These are phyloP conservation scores for Metschnikowia cerradonensis DNA, from an alignment of 805 yeast species.

Conservation along the genomic window DNA sequence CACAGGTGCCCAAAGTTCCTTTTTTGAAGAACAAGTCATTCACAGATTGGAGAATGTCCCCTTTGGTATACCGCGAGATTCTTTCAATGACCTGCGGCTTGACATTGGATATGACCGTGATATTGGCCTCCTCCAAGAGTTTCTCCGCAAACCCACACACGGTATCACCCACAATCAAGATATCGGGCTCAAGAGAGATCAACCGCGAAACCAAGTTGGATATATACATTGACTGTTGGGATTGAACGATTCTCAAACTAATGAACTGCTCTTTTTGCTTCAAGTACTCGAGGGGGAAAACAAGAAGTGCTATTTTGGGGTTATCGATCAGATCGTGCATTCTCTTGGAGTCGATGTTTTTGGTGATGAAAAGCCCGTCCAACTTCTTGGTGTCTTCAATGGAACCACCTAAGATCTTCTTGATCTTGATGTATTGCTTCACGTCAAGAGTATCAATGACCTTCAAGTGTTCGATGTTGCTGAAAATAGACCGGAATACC, in stretches of 20 bases:
- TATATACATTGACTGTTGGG: slow-evolving; percentile 84
- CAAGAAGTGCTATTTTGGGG: slow-evolving; percentile 77
- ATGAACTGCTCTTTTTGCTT: slow-evolving; percentile 74
- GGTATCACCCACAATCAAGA: slow-evolving; percentile 72
- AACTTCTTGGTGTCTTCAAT: slow-evolving; percentile 57
- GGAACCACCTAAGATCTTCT: slow-evolving; percentile 74
- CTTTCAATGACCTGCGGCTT: slow-evolving; percentile 80
- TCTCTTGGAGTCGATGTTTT: slow-evolving; percentile 68
- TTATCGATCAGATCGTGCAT: slow-evolving; percentile 64
- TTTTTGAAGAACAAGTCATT: slow-evolving; percentile 72
- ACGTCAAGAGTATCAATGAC: slow-evolving; percentile 77
- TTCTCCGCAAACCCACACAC: slow-evolving; percentile 80
- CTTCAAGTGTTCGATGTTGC: slow-evolving; percentile 54
- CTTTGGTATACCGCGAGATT: slow-evolving; percentile 71
- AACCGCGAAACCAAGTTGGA: slow-evolving; percentile 78
- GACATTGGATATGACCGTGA: slow-evolving; percentile 76
- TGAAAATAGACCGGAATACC: slow-evolving; percentile 48
- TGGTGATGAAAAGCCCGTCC: slow-evolving; percentile 82
- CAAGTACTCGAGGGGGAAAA: slow-evolving; percentile 86
- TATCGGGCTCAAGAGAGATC: slow-evolving; percentile 68
- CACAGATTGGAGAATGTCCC: slow-evolving; percentile 81
- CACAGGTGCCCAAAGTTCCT: slow-evolving; percentile 67
- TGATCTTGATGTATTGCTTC: slow-evolving; percentile 83
- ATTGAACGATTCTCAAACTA: slow-evolving; percentile 75
- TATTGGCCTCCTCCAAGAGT: slow-evolving; percentile 65